phyloP scores from a whole-genome alignment of 2,329 filamentous ascomycete genomes.

The Fusarium neocosmosporiellum region DNA sequence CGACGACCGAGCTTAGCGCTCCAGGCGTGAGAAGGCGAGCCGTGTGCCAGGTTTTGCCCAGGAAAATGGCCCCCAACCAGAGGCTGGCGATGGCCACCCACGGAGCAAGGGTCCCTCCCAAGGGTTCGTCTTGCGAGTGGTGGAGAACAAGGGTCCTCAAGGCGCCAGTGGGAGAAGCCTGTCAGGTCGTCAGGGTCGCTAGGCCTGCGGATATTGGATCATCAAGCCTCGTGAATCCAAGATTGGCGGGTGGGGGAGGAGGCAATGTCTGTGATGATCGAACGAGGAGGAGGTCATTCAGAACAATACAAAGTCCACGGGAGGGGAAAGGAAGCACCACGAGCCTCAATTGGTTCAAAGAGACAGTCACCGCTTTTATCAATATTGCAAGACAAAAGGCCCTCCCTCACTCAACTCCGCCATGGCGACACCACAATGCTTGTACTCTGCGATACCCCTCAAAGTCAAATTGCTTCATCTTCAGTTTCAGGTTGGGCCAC shows the following conservation, averaged over 20 bases:
- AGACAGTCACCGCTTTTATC: background rate
- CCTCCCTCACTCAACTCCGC: background rate
- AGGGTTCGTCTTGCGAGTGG: constrained; percentile 24
- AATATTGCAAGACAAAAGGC: background rate
- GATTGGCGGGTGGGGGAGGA: constrained; percentile 14
- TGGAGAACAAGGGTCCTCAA: constrained; percentile 23
- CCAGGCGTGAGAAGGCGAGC: constrained; percentile 2
- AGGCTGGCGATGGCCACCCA: constrained; percentile 11
- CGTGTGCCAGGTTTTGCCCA: constrained; percentile 3
- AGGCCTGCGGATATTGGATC: constrained; percentile 15
- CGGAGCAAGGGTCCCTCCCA: constrained; percentile 10
- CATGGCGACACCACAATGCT: background rate
- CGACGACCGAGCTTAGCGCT: constrained; percentile 32
- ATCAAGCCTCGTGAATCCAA: constrained; percentile 28
- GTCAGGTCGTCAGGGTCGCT: constrained; percentile 23
- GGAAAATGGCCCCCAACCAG: constrained; percentile 12
- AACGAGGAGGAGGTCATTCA: background rate
- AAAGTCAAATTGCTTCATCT: background rate
- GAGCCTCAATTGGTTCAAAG: background rate
- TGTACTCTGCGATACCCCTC: background rate
- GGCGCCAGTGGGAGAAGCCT: constrained; percentile 31
- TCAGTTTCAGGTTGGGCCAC: background rate
- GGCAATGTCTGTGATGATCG: background rate
- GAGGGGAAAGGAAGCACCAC: background rate
- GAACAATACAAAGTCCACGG: background rate